A percentile compares a stretch with the other conserved stretches of the same genome.
These are phyloP conservation scores for Gardenia jasminoides DNA, from an alignment of 257 asterid species.

Conservation along the genomic window DNA sequence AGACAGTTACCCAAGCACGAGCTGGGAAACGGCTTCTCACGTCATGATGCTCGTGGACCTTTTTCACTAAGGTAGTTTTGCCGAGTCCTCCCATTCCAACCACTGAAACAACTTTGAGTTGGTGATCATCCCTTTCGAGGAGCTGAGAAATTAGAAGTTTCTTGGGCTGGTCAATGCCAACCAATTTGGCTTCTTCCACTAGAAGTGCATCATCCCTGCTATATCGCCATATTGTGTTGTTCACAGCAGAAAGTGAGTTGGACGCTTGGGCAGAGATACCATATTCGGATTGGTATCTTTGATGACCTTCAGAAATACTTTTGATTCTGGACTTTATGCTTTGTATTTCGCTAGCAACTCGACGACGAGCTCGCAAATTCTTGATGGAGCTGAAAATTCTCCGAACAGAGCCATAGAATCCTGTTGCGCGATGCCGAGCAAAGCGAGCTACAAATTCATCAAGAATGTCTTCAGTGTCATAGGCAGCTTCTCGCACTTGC, in stretches of 20 bases:
- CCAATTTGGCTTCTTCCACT: conserved; percentile 21
- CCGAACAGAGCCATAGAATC: too few species aligned
- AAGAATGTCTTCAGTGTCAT: too few species aligned
- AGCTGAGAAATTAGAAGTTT: conserved; percentile 11
- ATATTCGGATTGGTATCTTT: conserved; percentile 13
- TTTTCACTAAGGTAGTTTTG: conserved; percentile 31
- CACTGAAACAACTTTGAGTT: conserved; percentile 13
- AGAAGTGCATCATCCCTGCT: conserved; percentile 15
- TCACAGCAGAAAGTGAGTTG: background rate
- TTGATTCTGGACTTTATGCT: conserved; percentile 10
- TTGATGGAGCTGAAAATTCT: too few species aligned
- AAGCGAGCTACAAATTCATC: too few species aligned
- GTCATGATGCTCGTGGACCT: conserved; percentile 16
- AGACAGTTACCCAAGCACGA: conserved; percentile 22
- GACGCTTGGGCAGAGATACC: background rate
- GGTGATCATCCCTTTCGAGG: background rate
- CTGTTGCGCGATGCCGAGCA: too few species aligned
- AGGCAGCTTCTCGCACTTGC: too few species aligned
- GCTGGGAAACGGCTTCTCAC: conserved; percentile 12
- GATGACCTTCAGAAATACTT: conserved; percentile 18
- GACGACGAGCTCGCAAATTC: background rate
- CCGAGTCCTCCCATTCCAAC: conserved; percentile 36
- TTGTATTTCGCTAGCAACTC: conserved; percentile 12
- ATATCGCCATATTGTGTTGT: background rate
- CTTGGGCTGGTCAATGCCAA: conserved; percentile 23